These are phyloP conservation scores for Stemphylium vesicarium DNA, from an alignment of 2,329 filamentous ascomycete species.

Conservation along the genomic window DNA sequence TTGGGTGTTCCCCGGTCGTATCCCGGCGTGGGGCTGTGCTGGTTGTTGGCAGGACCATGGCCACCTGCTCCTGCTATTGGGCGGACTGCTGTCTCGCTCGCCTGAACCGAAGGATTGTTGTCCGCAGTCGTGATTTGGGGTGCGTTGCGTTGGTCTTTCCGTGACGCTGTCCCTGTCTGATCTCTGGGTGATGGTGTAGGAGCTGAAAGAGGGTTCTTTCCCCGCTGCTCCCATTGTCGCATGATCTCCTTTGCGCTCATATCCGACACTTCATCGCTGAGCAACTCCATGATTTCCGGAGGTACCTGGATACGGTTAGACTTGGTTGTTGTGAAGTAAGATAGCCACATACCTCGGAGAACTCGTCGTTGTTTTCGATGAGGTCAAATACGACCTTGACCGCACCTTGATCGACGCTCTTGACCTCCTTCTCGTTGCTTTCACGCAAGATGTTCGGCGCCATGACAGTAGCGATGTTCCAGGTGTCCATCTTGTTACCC, in stretches of 20 bases:
- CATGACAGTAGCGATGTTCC: conserved; percentile 96
- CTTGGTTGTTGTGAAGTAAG: neutral
- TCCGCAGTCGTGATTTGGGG: conserved; percentile 75
- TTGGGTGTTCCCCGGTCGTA: conserved; percentile 44
- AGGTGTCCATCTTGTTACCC: conserved; percentile 98
- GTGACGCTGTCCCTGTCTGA: conserved; percentile 58
- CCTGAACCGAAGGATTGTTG: conserved; percentile 83
- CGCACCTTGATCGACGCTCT: conserved; percentile 87
- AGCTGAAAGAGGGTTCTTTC: conserved; percentile 65
- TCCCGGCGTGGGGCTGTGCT: conserved; percentile 38
- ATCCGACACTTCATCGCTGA: conserved; percentile 84
- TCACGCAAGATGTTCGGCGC: conserved; percentile 92
- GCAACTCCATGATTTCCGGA: conserved; percentile 83
- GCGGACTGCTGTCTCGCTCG: conserved; percentile 82
- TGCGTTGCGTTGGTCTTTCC: conserved; percentile 56
- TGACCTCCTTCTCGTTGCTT: conserved; percentile 55
- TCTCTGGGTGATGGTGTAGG: conserved; percentile 51
- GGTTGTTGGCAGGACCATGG: conserved; percentile 24
- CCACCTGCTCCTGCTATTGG: conserved; percentile 61
- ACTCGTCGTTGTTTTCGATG: conserved; percentile 91
- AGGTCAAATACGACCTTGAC: conserved; percentile 92
- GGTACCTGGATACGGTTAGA: conserved; percentile 71
- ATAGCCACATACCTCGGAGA: conserved; percentile 83
- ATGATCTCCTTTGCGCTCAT: conserved; percentile 97
- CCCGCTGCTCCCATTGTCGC: conserved; percentile 87